Base-by-base conservation (phyloP, 331 rosid genomes). In the Stylosanthes scabra region DNA sequence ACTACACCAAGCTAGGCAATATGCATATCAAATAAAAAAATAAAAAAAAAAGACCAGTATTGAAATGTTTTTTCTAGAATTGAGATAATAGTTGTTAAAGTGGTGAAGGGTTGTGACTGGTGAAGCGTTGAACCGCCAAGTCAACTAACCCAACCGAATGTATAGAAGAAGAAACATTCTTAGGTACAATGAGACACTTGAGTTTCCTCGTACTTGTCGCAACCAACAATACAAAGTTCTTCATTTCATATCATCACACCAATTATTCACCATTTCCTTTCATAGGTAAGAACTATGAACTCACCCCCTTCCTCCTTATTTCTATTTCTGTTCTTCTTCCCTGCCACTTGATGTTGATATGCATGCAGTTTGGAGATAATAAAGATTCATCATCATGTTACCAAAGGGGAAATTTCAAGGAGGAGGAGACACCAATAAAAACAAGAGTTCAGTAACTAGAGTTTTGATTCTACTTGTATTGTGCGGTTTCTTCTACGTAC, bases 401-500 rank as follows among this genome's bases (percentile, higher is more conserved):
- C 88, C 89, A 1, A 88, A 88, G 71, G 91, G 88, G 70, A 88
- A 88, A 80, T 68, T 34, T 3, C 39, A 34, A 34, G 6, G 4
- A 34, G 39, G 84, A 0, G 91, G 86, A 71, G 96, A 90, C 64
- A 79, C 79, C 66, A 34, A 3, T 34, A 88, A 83, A 78, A 79
- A 82, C 60, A 79, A 77, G 69, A 70, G 75, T 64, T 41, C 89
- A 2, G 28, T 63, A 67, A 72, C 39, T 34, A 3, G 86, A 5
- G n/a, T 91, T 80, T 72, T 88, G 67, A 70, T 88, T 66, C 37
- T 88, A 14, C 73, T 83, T 45, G 90, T 80, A 16, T 68, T 91
- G 66, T 91, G 93, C 72, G 88, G 85, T 80, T 83, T 82, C 87
- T 91, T 91, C 83, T 91, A 85, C 67, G 5, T 88, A 68, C 63